These are phyloP conservation scores for Rhypophila decipiens DNA, from an alignment of 495 filamentous ascomycete genomes.

Conservation along the genomic window DNA sequence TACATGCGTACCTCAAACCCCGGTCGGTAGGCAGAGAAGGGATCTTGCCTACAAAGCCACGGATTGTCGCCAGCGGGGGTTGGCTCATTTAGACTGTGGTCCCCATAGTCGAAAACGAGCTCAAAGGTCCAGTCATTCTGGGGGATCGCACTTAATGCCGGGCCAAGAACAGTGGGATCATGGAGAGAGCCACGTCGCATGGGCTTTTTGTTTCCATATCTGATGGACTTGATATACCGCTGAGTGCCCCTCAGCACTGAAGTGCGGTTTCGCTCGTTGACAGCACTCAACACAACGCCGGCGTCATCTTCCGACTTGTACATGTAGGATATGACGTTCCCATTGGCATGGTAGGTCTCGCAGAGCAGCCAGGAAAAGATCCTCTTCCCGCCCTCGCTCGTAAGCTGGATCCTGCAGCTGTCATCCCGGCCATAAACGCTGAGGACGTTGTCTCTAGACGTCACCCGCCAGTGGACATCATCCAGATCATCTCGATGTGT, in stretches of 20 bases:
- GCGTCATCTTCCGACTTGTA: background rate
- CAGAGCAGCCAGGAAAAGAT: background rate
- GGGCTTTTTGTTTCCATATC: too few species aligned
- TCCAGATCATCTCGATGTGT: too few species aligned
- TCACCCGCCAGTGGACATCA: constrained; percentile 2
- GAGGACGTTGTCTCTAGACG: background rate
- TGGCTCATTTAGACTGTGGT: constrained; percentile 18
- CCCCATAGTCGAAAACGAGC: constrained; percentile 34
- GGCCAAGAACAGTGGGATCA: too few species aligned
- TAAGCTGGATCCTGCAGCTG: background rate
- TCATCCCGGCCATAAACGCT: background rate
- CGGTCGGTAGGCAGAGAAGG: constrained; percentile 19
- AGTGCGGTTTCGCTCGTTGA: too few species aligned
- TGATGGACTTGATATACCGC: too few species aligned
- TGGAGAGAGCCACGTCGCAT: too few species aligned
- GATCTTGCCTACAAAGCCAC: constrained; percentile 23
- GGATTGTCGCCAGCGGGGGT: background rate
- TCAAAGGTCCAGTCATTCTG: constrained; percentile 20
- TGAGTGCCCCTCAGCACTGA: too few species aligned
- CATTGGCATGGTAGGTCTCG: background rate
- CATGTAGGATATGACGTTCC: background rate
- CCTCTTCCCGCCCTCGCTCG: background rate
- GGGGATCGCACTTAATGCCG: too few species aligned
- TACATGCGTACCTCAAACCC: constrained; percentile 29
- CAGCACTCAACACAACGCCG: too few species aligned